Evolutionary conservation across 2,329 filamentous ascomycete species (phyloP).

Genomic region (Beauveria sp.): DNA sequence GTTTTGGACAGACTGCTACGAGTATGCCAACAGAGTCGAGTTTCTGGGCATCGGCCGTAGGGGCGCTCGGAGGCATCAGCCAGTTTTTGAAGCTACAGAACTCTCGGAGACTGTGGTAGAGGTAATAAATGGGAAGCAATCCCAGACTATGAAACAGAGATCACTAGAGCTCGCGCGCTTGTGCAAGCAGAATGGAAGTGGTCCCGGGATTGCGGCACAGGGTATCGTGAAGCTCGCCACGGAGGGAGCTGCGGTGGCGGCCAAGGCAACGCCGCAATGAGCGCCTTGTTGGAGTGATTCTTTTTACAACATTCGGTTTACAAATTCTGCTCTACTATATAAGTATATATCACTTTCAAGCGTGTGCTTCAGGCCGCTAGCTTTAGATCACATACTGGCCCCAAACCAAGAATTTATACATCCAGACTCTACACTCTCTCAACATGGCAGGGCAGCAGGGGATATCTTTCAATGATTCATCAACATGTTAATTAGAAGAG

Average conservation of each 20-base stretch:
- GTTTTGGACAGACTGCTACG: constrained; percentile 38
- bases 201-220: constrained; percentile 22
- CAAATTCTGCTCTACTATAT: neutral
- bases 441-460: no score
- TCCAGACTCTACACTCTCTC: no score
- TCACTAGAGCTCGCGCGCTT: constrained; percentile 11
- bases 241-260: neutral
- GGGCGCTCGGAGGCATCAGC: constrained; percentile 17
- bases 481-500: neutral
- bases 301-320: neutral
- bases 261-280: neutral
- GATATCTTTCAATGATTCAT: neutral
- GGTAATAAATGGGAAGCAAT: constrained; percentile 14
- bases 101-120: constrained; percentile 14
- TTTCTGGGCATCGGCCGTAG: constrained; percentile 32
- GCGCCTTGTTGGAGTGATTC: neutral
- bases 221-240: constrained; percentile 8
- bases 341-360: neutral
- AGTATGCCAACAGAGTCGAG: constrained; percentile 37
- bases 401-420: no score
- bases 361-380: neutral
- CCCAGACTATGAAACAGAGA: constrained; percentile 10
- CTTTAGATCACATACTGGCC: no score
- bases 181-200: constrained; percentile 13
- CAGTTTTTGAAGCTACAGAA: constrained; percentile 18